phyloP scores from a whole-genome alignment of 352 stramenopile genomes.

The Ophiocytium majus region DNA sequence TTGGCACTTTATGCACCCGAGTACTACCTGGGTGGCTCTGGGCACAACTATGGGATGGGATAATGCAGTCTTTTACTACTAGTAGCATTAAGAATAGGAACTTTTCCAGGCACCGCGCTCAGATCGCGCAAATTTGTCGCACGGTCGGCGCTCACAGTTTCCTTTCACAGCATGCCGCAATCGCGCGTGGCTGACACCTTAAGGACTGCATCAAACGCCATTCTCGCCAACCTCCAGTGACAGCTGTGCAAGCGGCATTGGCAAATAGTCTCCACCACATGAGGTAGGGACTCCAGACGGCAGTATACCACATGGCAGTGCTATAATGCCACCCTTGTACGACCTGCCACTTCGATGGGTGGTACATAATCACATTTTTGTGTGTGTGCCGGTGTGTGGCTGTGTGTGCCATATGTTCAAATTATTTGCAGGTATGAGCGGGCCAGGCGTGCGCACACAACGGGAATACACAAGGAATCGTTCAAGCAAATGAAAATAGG shows the following conservation, averaged over 20 bases:
- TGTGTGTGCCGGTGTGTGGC: background rate
- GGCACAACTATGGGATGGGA: background rate
- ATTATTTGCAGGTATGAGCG: conserved; percentile 21
- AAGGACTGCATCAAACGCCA: too few relatives aligned
- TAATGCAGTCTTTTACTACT: background rate
- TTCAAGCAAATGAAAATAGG: conserved; percentile 51
- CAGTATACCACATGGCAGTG: too few relatives aligned
- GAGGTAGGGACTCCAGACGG: too few relatives aligned
- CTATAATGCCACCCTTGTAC: too few relatives aligned
- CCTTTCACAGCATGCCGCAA: background rate
- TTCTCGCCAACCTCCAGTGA: too few relatives aligned
- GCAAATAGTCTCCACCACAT: background rate
- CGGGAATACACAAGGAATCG: conserved; percentile 37
- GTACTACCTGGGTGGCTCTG: too few relatives aligned
- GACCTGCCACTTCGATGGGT: too few relatives aligned
- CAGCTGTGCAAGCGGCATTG: too few relatives aligned
- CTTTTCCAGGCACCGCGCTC: background rate
- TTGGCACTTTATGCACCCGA: too few relatives aligned
- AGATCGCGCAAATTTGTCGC: background rate
- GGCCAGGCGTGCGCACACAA: conserved; percentile 37
- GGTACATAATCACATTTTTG: background rate
- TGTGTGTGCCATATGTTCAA: background rate
- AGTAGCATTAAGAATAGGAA: background rate
- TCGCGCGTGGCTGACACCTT: too few relatives aligned
- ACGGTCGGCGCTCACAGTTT: background rate